These are phyloP conservation scores for Middelhovenomyces tepae DNA, from an alignment of 805 yeast genomes.

Conservation along the genomic window DNA sequence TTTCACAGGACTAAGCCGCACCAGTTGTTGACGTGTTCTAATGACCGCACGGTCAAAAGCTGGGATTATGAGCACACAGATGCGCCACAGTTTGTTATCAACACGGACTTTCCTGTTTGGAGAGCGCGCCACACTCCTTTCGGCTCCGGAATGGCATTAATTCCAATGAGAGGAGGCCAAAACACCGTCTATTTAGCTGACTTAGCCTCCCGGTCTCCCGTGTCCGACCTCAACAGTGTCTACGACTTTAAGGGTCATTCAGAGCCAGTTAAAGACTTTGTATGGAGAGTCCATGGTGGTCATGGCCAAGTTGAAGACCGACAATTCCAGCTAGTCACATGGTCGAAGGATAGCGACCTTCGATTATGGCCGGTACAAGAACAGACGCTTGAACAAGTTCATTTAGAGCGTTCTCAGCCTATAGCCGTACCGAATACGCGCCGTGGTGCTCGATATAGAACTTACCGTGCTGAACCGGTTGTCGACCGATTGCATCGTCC, in stretches of 20 bases:
- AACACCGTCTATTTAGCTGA: constrained; percentile 52
- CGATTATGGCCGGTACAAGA: constrained; percentile 68
- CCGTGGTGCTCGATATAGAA: constrained; percentile 34
- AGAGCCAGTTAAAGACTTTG: constrained; percentile 77
- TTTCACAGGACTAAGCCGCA: constrained; percentile 55
- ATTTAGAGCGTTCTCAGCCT: constrained; percentile 32
- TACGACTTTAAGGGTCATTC: constrained; percentile 70
- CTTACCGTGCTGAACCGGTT: constrained; percentile 50
- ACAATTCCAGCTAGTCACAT: constrained; percentile 85
- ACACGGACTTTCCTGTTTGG: constrained; percentile 78
- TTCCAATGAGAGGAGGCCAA: constrained; percentile 85
- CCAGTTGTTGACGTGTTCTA: constrained; percentile 71
- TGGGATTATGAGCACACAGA: constrained; percentile 49
- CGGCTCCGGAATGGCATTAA: constrained; percentile 78
- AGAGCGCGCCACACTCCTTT: constrained; percentile 84
- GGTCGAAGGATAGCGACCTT: constrained; percentile 85
- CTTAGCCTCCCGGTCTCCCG: constrained; percentile 28
- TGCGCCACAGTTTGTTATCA: constrained; percentile 48
- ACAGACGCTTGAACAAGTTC: constrained; percentile 38
- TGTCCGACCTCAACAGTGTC: constrained; percentile 37
- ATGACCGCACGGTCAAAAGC: constrained; percentile 72
- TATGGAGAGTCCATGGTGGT: constrained; percentile 67
- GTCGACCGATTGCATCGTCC: too few species aligned
- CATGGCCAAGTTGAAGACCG: constrained; percentile 48
- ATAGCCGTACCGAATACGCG: constrained; percentile 33